Evolutionary conservation across 305 asterid species (phyloP), one percentile per base, ranked within the genome.

Genomic region (Fraxinus angustifolia): DNA sequence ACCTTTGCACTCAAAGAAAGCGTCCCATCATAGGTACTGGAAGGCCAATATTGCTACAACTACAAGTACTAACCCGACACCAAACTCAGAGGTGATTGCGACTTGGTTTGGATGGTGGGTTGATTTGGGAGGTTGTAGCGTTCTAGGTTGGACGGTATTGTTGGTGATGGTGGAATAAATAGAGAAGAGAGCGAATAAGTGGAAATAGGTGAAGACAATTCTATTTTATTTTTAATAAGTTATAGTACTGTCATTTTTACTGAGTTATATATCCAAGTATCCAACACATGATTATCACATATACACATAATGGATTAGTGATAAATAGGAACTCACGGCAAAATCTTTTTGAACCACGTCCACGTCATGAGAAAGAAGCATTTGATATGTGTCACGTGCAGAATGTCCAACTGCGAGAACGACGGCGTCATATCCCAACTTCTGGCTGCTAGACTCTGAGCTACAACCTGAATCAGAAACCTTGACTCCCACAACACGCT

Each of bases 361-460:
- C 79, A 90, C 93, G 58, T 91, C 90, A 87, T 94, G 33, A 62
- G 33, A 8, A 62, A 62, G 33, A 26, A 62, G 34, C 34, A 23
- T 62, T 70, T 70, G 17, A 75, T 87, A 96, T 21, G 97, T 91
- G 88, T 94, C 98, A 42, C 98, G 95, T 79, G 99, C 98, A 85
- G 99, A 96, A 81, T 96, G 99, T 82, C 99, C 99, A 80, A 96
- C 93, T 12, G 99, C 99, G 62, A 96, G 97, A 90, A 94, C 92
- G 75, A 70, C 75, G 5, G 97, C 98, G 90, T 96, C 98, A 79
- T 82, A 94, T 79, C 81, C 89, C 89, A 90, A 82, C 78, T 89
- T 82, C 87, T 91, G 86, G 83, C 75, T 40, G 84, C 42, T 81
- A 67, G 88, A 86, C 77, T 78, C 80, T 14, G 68, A 75, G 78